Evolutionary conservation across 2,329 filamentous ascomycete genomes (phyloP), one percentile per base, ranked within the genome.

Genomic region (Fusarium setosum): DNA sequence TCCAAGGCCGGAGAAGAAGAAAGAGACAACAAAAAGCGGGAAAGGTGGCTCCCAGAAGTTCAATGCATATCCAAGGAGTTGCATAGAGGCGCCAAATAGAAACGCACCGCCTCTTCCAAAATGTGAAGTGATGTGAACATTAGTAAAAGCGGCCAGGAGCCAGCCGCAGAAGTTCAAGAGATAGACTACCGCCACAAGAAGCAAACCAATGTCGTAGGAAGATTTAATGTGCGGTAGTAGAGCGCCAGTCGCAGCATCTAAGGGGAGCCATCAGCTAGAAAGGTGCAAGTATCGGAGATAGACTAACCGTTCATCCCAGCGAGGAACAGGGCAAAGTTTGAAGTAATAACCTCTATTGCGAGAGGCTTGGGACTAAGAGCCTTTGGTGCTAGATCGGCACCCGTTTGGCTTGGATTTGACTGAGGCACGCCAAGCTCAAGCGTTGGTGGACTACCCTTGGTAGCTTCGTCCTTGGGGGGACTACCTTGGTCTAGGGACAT

Each of bases 31-130:
- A 29, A 48, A 55, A 9, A 55, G 23, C 7, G 35, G 24, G 13
- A 55, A 55, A 7, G 52, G 52, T 1, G 52, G 52, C 8, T 55
- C 40, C 52, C 52, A 55, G 18, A 40, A 55, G 32, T 47, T 55
- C 1, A 55, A 10, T 9, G 41, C n/a, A 34, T 55, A 55, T 9
- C 31, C 52, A 21, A 55, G 15, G 18, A 48, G 34, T 13, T 55
- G 52, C 15, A 44, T 31, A 4, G n/a, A 40, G 5, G 26, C 32
- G 23, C 52, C 52, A 13, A 55, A 9, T 4, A 48, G 20, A 9
- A 55, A 23, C 21, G 52, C 20, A 5, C 52, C 52, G 17, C 52
- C 52, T 23, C 34, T 41, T 10, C 52, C 52, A 4, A 55, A 41
- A 4, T 32, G 52, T 4, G 32, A 18, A 2, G 52, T 21, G 34